Conservation (phyloP, 129 eudicot genomes). For the Flaveria trinervia region DNA sequence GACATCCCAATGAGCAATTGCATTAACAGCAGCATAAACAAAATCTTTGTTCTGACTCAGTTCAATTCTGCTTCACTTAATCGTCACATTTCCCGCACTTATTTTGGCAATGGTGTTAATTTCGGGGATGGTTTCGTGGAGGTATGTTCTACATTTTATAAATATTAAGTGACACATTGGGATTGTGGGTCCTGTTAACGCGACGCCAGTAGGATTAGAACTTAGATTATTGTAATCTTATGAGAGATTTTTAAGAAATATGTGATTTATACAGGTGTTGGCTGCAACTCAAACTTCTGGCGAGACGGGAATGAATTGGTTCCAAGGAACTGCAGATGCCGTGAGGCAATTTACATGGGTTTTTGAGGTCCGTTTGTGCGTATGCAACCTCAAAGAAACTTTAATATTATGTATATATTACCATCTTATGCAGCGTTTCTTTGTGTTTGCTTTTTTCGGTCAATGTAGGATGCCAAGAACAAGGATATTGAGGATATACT, state of each 20-base stretch:
- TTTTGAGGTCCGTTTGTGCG: constrained; percentile 62
- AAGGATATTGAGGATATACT: constrained; percentile 83
- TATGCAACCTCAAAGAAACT: background rate
- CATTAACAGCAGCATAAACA: constrained; percentile 86
- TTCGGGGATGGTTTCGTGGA: constrained; percentile 98
- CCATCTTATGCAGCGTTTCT: background rate
- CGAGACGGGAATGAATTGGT: constrained; percentile 88
- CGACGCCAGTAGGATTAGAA: background rate
- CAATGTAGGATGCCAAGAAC: constrained; percentile 80
- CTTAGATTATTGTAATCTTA: background rate
- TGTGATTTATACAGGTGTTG: constrained; percentile 57
- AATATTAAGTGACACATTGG: background rate
- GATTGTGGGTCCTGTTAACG: background rate
- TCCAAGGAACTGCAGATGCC: constrained; percentile 99
- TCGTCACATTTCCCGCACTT: constrained; percentile 93
- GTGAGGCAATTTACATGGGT: constrained; percentile 95
- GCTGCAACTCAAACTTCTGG: constrained; percentile 97
- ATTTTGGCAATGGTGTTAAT: constrained; percentile 80
- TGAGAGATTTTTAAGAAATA: background rate
- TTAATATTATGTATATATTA: background rate
- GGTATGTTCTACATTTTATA: constrained; percentile 39
- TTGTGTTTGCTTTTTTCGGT: background rate
- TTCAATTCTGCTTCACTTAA: constrained; percentile 94
- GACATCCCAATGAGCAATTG: constrained; percentile 99
- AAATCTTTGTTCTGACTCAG: constrained; percentile 86